phyloP scores from a whole-genome alignment of 257 asterid species.

The Solanum peruvianum region DNA sequence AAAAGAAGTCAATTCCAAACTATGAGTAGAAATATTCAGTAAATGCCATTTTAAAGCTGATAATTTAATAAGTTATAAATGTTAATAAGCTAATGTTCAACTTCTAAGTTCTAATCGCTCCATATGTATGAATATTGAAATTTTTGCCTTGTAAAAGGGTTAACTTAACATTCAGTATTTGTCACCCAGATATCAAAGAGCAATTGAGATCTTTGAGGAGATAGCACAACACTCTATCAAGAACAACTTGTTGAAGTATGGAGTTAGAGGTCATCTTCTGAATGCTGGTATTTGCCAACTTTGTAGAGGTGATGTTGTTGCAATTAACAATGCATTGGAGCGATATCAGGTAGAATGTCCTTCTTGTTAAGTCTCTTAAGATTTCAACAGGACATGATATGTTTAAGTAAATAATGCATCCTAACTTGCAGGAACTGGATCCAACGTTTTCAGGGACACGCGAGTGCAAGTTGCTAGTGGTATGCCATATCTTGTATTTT shows the following conservation, averaged over 20 bases:
- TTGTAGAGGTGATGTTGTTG: constrained; percentile 87
- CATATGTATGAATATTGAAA: neutral
- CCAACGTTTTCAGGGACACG: constrained; percentile 96
- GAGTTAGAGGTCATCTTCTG: constrained; percentile 95
- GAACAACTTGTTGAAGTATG: constrained; percentile 85
- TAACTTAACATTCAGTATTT: neutral
- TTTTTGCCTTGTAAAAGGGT: neutral
- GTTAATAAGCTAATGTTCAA: neutral
- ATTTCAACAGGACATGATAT: neutral
- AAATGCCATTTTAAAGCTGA: neutral
- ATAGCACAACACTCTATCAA: constrained; percentile 71
- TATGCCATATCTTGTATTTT: constrained; percentile 11
- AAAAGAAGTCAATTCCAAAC: neutral
- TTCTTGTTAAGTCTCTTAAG: neutral
- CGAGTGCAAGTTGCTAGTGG: constrained; percentile 69
- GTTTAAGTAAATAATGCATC: neutral
- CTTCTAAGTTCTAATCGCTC: neutral
- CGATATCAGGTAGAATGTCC: constrained; percentile 56
- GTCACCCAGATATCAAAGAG: constrained; percentile 63
- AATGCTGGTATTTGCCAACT: constrained; percentile 99
- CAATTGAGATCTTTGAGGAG: constrained; percentile 86
- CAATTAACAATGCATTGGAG: constrained; percentile 85
- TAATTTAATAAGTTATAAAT: neutral
- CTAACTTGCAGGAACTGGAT: constrained; percentile 66
- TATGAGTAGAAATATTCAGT: neutral